phyloP scores from a whole-genome alignment of 2,329 filamentous ascomycete genomes.

The Fonsecaea nubica region DNA sequence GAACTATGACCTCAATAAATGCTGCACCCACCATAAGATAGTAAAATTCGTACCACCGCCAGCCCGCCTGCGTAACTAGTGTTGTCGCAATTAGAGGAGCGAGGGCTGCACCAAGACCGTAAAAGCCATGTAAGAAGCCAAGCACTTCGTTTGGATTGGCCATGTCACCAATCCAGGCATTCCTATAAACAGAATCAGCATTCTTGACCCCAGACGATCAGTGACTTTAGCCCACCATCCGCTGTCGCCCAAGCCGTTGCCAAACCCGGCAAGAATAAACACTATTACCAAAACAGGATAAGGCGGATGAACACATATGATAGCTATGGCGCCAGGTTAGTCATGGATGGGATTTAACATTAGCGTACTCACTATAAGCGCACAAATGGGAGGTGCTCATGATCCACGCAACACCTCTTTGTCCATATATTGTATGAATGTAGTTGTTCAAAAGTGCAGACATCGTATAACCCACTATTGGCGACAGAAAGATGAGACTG shows the following conservation, averaged over 20 bases:
- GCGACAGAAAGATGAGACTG: conserved; percentile 58
- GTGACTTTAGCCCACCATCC: conserved; percentile 58
- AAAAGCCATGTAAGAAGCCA: conserved; percentile 77
- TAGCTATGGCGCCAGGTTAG: conserved; percentile 51
- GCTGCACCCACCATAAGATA: conserved; percentile 66
- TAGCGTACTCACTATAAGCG: conserved; percentile 57
- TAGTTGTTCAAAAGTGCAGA: conserved; percentile 54
- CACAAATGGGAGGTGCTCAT: conserved; percentile 67
- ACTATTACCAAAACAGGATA: conserved; percentile 71
- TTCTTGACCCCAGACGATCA: conserved; percentile 44
- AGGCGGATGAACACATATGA: conserved; percentile 68
- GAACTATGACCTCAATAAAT: conserved; percentile 29
- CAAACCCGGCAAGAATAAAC: conserved; percentile 71
- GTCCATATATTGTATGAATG: conserved; percentile 60
- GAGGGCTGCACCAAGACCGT: conserved; percentile 73
- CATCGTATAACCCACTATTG: conserved; percentile 54
- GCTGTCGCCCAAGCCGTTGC: conserved; percentile 71
- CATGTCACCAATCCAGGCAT: conserved; percentile 74
- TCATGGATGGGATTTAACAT: not conserved
- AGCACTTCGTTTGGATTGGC: conserved; percentile 72
- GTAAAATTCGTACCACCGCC: conserved; percentile 74
- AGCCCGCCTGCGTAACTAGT: conserved; percentile 55
- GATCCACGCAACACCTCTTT: conserved; percentile 72
- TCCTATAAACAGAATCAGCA: conserved; percentile 54
- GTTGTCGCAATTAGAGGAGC: conserved; percentile 72